phyloP scores from a whole-genome alignment of 768 basidiomycete species.

The Lactifluus echinatus region DNA sequence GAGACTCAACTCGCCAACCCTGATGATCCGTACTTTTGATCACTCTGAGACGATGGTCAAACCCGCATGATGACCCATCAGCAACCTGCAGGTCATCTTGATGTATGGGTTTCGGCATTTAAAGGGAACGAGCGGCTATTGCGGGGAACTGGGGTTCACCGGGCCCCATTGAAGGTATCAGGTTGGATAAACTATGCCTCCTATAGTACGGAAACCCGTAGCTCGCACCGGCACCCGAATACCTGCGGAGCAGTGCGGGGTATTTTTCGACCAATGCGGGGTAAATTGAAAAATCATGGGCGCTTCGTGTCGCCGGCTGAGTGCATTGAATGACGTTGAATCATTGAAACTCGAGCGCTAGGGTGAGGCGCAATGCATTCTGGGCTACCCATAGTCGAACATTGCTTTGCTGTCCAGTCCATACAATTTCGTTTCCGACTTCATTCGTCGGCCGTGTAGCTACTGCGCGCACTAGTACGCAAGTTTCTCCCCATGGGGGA shows the following conservation, averaged over 20 bases:
- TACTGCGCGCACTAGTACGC: not conserved
- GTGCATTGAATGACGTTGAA: too few relatives aligned
- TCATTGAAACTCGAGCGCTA: not conserved
- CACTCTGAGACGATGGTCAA: not conserved
- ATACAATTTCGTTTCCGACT: not conserved
- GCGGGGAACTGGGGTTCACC: not conserved
- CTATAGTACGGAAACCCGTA: not conserved
- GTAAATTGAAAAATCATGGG: not conserved
- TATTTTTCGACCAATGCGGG: not conserved
- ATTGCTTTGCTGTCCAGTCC: not conserved
- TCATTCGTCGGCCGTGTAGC: not conserved
- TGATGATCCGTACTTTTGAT: not conserved
- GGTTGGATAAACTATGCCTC: not conserved
- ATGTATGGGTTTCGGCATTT: constrained; percentile 2
- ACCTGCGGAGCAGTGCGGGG: constrained; percentile 5
- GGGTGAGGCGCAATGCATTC: not conserved
- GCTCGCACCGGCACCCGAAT: constrained; percentile 1
- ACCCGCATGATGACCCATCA: constrained; percentile 12
- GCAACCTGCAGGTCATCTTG: not conserved
- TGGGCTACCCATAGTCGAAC: not conserved
- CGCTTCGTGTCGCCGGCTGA: not conserved
- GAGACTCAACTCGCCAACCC: not conserved
- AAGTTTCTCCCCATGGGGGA: not conserved
- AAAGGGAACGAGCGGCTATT: not conserved
- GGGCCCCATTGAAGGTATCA: not conserved